Evolutionary conservation across 164 flowering plant genomes (phyloP), one percentile per base, ranked within the genome.

Genomic region (Buxus sempervirens): DNA sequence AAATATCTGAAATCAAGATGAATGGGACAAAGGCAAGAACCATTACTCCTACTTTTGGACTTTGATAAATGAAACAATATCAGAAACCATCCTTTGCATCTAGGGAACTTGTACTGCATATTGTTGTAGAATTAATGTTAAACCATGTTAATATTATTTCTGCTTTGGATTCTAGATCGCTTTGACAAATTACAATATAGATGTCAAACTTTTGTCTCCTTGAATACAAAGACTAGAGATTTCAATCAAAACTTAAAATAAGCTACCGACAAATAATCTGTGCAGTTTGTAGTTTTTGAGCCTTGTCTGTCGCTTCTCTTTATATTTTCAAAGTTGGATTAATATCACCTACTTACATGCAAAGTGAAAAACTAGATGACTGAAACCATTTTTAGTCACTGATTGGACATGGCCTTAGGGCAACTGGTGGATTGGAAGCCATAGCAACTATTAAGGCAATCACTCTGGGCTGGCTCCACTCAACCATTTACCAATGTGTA

Each of bases 381-480:
- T 45, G 51, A 10, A 10, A 10, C 18, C 14, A 5, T 10, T 45
- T 45, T 10, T 15, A 45, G 51, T 45, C 51, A 10, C 5, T 55
- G 58, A 55, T 55, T 8, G 58, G 58, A 23, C 58, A 55, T n/a
- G 24, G 58, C 24, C 13, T n/a, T 13, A 25, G 58, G 24, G 58
- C 58, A 19, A 5, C 58, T 55, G 58, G 58, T n/a, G 58, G 24
- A n/a, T n/a, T 55, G 24, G 58, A 55, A 55, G 58, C 58, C 58
- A 55, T 55, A n/a, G 58, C 58, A n/a, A n/a, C 24, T 13, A n/a
- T 55, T 8, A 55, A 55, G 6, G 58, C 58, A 9, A 55, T 55
- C 22, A 55, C 24, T 21, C n/a, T 9, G 20, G 58, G 58, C 13
- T 55, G 58, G 58, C 58, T 55, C 0, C 58, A 55, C 21, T 25